Percentiles rank a stretch among this genome's conserved stretches.
Conservation (phyloP, 2,329 filamentous ascomycete genomes). For the Nemania sp. region DNA sequence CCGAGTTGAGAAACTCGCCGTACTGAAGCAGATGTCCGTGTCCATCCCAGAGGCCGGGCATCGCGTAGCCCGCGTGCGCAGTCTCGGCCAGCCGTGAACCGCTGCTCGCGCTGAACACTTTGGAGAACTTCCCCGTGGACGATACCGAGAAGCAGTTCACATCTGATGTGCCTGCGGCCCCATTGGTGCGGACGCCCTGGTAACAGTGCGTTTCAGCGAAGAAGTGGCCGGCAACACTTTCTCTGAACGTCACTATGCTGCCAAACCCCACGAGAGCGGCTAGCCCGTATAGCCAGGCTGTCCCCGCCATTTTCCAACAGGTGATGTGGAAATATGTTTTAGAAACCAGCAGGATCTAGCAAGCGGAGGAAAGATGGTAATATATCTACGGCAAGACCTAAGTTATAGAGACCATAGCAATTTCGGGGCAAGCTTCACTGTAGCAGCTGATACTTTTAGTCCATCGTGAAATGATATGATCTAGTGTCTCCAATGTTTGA, state of each 20-base stretch:
- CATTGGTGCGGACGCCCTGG: slow-evolving; percentile 48
- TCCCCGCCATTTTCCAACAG: slow-evolving; percentile 7
- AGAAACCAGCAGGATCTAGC: no score
- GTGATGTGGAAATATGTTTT: no score
- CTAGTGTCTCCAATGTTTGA: no score
- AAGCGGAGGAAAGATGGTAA: no score
- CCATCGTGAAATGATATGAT: no score
- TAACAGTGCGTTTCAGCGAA: slow-evolving; percentile 47
- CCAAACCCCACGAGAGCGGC: slow-evolving; percentile 32
- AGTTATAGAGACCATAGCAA: no score
- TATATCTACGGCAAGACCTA: no score
- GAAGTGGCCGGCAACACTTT: slow-evolving; percentile 29
- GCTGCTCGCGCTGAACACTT: slow-evolving; percentile 47
- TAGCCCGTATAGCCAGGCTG: slow-evolving; percentile 25
- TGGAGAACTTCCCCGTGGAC: slow-evolving; percentile 52
- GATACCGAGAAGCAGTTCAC: slow-evolving; percentile 60
- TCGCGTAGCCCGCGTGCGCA: slow-evolving; percentile 54
- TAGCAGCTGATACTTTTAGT: no score
- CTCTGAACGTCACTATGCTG: slow-evolving; percentile 30
- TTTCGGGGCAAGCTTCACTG: no score
- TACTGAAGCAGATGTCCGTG: slow-evolving; percentile 70
- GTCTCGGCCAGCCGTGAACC: slow-evolving; percentile 36
- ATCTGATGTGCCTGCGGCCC: slow-evolving; percentile 37
- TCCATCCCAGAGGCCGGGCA: slow-evolving; percentile 72
- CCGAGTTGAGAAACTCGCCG: slow-evolving; percentile 68